Evolutionary conservation across 2,329 filamentous ascomycete genomes (phyloP), one percentile per base, ranked within the genome.

Genomic region (Penicillium sclerotigenum): DNA sequence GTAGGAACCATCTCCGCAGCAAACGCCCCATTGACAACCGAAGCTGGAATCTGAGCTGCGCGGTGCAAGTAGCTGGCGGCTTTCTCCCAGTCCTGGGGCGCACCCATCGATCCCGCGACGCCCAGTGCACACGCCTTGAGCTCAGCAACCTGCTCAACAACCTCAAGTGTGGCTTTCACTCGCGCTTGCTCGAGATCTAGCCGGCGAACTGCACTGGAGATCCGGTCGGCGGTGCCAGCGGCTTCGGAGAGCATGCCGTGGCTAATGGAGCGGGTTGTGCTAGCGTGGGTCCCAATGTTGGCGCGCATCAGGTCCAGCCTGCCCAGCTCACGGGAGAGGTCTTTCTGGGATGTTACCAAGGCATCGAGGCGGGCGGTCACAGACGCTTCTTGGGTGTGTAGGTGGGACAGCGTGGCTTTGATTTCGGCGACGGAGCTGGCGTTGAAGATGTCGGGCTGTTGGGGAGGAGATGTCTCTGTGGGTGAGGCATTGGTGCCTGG

Each of bases 31-130:
- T 88, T 83, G 48, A 92, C 81, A 48, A 99, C 93, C 1, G 88
- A 81, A 48, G 86, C 82, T 0, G 93, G 92, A 13, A 99, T 86
- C 63, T 88, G 86, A 58, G 86, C 86, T 7, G 94, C 92, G 42
- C 93, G 85, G 60, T 89, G 85, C 56, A 99, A 82, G 73, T 97
- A 97, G 45, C 84, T 89, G 2, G 94, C 94, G 4, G 94, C 94
- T 3, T 91, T 94, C 75, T 99, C 94, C 94, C 94, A 99, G 77
- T 99, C 94, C 74, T 99, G 94, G 40, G 94, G 91, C 5, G 92
- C 93, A 33, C 93, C 94, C 94, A 99, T 99, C 57, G 90, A 95
- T 18, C 92, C 94, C 26, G 93, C 87, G 11, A 97, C 92, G 41
- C 94, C 94, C 58, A 97, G 85, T 34, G 97, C 90, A 71, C 94